Conservation (phyloP, 1,284 basidiomycete genomes). For the Xerocomus minutiporus region DNA sequence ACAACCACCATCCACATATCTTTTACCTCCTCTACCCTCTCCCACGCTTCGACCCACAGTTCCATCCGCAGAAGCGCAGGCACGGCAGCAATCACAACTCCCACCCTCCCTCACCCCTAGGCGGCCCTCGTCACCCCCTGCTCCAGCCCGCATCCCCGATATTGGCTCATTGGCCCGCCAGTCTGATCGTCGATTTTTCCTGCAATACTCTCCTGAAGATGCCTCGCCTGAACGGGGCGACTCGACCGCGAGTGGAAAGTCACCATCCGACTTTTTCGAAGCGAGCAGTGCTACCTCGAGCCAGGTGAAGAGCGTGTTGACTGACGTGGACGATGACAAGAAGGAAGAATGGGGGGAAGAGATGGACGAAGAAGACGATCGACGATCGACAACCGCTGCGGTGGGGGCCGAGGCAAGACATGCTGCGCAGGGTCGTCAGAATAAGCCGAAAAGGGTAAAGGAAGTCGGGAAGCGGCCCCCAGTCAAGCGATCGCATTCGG, state of each 20-base stretch:
- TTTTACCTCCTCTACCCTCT: slow-evolving; percentile 30
- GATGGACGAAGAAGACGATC: slow-evolving; percentile 20
- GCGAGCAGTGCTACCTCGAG: slow-evolving; percentile 39
- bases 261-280: slow-evolving; percentile 31
- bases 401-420: slow-evolving; percentile 10
- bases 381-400: slow-evolving; percentile 19
- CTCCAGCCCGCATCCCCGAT: slow-evolving; percentile 20
- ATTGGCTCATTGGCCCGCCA: slow-evolving; percentile 17
- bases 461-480: slow-evolving; percentile 26
- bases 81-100: slow-evolving; percentile 2
- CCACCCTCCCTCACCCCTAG: neutral
- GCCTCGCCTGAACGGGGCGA: slow-evolving; percentile 33
- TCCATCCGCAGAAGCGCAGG: neutral
- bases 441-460: slow-evolving; percentile 34
- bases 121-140: slow-evolving; percentile 5
- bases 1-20: slow-evolving; percentile 27
- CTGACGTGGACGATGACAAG: slow-evolving; percentile 17
- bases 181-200: slow-evolving; percentile 42
- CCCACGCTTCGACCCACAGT: slow-evolving; percentile 13
- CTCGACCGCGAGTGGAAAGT: slow-evolving; percentile 31
- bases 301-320: slow-evolving; percentile 31
- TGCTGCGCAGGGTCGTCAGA: slow-evolving; percentile 8
- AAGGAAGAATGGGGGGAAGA: slow-evolving; percentile 16
- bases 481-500: slow-evolving; percentile 29
- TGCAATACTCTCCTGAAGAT: slow-evolving; percentile 41